Conservation (phyloP, 768 basidiomycete species). For the Leccinum pellstonianum region DNA sequence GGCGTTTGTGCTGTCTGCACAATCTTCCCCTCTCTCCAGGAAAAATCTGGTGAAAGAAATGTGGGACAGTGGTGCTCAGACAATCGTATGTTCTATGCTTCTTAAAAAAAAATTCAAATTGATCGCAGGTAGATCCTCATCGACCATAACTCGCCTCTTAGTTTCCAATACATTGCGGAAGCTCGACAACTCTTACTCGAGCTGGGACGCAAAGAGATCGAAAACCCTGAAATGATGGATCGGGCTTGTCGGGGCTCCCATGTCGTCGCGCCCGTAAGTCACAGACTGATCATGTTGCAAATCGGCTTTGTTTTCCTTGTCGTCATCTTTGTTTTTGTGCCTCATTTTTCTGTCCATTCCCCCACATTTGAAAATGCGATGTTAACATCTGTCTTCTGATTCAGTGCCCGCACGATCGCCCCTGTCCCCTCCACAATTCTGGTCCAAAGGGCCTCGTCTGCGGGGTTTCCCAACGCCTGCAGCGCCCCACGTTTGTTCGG, state of each 20-base stretch:
- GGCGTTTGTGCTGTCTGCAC: slow-evolving; percentile 81
- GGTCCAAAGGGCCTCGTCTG: slow-evolving; percentile 59
- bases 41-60: slow-evolving; percentile 75
- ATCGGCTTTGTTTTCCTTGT: not conserved
- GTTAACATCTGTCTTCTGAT: slow-evolving; percentile 5
- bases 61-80: slow-evolving; percentile 89
- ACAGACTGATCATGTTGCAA: not conserved
- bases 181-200: slow-evolving; percentile 73
- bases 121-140: slow-evolving; percentile 64
- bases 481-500: slow-evolving; percentile 82
- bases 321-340: not conserved
- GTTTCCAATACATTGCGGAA: slow-evolving; percentile 77
- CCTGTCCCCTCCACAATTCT: slow-evolving; percentile 73
- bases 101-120: slow-evolving; percentile 1
- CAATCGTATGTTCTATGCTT: slow-evolving; percentile 49
- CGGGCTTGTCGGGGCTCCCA: slow-evolving; percentile 57
- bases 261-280: slow-evolving; percentile 83
- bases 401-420: slow-evolving; percentile 88
- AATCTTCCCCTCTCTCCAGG: slow-evolving; percentile 58
- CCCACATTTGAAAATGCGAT: slow-evolving; percentile 19
- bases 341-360: slow-evolving; percentile 8
- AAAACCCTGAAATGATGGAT: slow-evolving; percentile 40
- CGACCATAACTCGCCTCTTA: slow-evolving; percentile 74
- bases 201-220: slow-evolving; percentile 58
- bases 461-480: slow-evolving; percentile 84